These are phyloP conservation scores for Dendrobium chrysotoxum DNA, from an alignment of 106 monocot species.

Conservation along the genomic window DNA sequence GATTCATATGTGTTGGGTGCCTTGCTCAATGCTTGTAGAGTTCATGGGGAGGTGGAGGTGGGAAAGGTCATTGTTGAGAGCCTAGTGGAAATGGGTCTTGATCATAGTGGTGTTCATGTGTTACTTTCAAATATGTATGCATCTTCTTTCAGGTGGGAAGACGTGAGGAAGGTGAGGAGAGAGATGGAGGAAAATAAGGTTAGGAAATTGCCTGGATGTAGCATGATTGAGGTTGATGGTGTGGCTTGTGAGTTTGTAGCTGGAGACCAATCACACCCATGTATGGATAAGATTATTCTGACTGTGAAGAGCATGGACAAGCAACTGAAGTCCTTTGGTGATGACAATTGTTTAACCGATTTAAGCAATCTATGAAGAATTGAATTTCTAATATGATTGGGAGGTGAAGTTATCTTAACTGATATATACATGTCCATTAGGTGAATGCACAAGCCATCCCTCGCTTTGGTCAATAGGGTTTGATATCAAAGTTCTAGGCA, in stretches of 20 bases:
- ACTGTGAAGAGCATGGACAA: conserved; percentile 27
- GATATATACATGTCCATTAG: neutral
- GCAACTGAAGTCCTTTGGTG: conserved; percentile 35
- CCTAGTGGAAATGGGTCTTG: conserved; percentile 44
- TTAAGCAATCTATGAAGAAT: neutral
- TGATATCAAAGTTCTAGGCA: neutral
- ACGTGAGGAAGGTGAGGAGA: conserved; percentile 57
- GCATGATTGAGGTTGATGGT: conserved; percentile 76
- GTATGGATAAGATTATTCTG: conserved; percentile 32
- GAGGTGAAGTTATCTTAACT: neutral
- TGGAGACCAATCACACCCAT: conserved; percentile 39
- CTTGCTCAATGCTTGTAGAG: conserved; percentile 61
- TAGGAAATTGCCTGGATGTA: conserved; percentile 77
- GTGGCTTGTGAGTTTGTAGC: conserved; percentile 63
- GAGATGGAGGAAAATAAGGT: conserved; percentile 64
- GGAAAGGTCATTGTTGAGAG: conserved; percentile 37
- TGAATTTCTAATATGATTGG: neutral
- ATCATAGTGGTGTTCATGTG: conserved; percentile 70
- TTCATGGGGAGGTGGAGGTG: conserved; percentile 39
- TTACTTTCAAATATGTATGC: conserved; percentile 84
- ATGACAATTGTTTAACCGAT: neutral
- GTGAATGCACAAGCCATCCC: neutral
- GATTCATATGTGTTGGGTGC: conserved; percentile 81
- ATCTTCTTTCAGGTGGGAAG: conserved; percentile 42
- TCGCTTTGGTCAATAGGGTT: too few relatives aligned